A percentile compares a stretch with the other conserved stretches of the same genome.
These are phyloP conservation scores for Penicillium cataractarum DNA, from an alignment of 495 filamentous ascomycete genomes.

Conservation along the genomic window DNA sequence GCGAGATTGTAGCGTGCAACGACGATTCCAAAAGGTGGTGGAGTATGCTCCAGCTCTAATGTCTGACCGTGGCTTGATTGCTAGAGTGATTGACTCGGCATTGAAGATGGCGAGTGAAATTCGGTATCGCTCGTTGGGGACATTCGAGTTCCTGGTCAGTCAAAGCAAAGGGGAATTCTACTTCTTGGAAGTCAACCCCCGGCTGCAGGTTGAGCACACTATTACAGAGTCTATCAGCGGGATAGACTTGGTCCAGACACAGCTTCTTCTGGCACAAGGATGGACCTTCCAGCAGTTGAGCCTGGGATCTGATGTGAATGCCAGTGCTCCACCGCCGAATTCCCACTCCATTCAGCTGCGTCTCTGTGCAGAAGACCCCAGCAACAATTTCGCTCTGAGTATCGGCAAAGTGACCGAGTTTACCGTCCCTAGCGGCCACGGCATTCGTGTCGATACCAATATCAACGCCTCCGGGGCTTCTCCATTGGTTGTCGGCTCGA, in stretches of 20 bases:
- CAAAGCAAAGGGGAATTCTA: conserved; percentile 58
- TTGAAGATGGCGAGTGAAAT: conserved; percentile 46
- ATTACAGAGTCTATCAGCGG: conserved; percentile 58
- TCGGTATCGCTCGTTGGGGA: conserved; percentile 60
- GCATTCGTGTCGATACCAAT: conserved; percentile 60
- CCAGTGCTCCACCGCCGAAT: conserved; percentile 36
- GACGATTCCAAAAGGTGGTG: conserved; percentile 60
- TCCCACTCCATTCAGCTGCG: conserved; percentile 58
- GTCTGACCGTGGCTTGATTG: conserved; percentile 39
- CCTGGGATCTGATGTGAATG: conserved; percentile 33
- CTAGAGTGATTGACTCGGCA: conserved; percentile 42
- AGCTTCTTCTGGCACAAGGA: conserved; percentile 60
- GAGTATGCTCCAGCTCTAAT: conserved; percentile 51
- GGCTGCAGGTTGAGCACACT: conserved; percentile 60
- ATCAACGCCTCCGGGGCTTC: conserved; percentile 37
- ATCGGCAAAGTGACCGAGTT: conserved; percentile 61
- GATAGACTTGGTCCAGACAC: conserved; percentile 58
- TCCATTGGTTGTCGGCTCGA: conserved; percentile 49
- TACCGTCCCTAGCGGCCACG: conserved; percentile 56
- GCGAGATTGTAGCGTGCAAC: conserved; percentile 63
- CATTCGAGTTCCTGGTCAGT: conserved; percentile 65
- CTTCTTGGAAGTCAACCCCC: conserved; percentile 68
- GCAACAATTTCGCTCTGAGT: conserved; percentile 56
- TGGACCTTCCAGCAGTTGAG: conserved; percentile 43
- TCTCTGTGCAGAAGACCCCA: conserved; percentile 59